Evolutionary conservation across 1,284 basidiomycete genomes (phyloP), one percentile per base, ranked within the genome.

Genomic region (Termitomyces sp.): DNA sequence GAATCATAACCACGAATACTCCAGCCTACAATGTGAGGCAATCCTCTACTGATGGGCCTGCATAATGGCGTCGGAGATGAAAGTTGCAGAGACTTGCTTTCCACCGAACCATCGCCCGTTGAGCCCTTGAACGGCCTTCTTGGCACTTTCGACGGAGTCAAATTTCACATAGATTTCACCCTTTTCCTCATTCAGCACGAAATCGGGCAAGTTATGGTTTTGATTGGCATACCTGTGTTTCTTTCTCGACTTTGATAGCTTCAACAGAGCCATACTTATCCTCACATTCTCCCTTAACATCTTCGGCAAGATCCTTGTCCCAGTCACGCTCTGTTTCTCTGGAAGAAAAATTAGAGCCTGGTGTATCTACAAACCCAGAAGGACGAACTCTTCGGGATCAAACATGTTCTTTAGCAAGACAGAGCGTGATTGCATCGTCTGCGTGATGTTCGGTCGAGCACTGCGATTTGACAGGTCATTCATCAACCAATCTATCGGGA

Each of bases 101-200:
- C 93, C 94, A 56, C 93, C 93, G 65, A 97, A 97, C 89, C 91
- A 96, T 56, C 96, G 89, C 43, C 93, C 93, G 62, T 97, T 91
- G 50, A 99, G 81, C 58, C 91, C 91, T 64, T 90, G 83, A 50
- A 96, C 76, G 43, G 95, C 93, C 50, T 86, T 82, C 64, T 87
- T 87, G 16, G 96, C 92, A 18, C 81, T 74, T 10, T 93, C 88
- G 55, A 93, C 75, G 31, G 79, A 71, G 58, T 83, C 83, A 65
- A 99, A 98, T 68, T 94, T 92, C 66, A 99, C 79, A 69, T 97
- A 99, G 39, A 99, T 97, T 69, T 99, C 96, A 62, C 96, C 96
- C 91, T 97, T 62, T n/a, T 18, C 35, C n/a, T 44, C 49, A 44
- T 37, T 39, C 61, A 51, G 60, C 56, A 37, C 37, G 7, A 51